Percentiles rank a stretch among this genome's conserved stretches.
Conservation (phyloP, 257 asterid species). For the Rubia yunnanensis region DNA sequence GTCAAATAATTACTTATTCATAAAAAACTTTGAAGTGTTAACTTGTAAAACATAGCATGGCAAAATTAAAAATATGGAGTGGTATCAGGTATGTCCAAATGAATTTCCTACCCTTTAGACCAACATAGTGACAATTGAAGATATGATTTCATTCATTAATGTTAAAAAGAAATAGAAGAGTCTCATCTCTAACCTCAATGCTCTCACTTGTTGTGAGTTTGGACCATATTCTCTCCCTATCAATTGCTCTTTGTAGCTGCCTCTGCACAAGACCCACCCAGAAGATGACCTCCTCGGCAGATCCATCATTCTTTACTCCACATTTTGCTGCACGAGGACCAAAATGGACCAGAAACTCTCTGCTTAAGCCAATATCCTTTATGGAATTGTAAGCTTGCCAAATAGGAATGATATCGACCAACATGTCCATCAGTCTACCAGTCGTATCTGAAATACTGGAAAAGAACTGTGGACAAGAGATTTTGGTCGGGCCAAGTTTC, state of each 20-base stretch:
- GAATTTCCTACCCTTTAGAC: not conserved
- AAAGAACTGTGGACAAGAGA: conserved; percentile 75
- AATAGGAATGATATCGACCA: conserved; percentile 68
- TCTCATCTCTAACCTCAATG: conserved; percentile 60
- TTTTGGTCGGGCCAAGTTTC: conserved; percentile 89
- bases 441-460: conserved; percentile 58
- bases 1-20: not conserved
- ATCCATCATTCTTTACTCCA: conserved; percentile 48
- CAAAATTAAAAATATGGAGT: not conserved
- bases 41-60: not conserved
- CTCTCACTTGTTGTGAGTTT: conserved; percentile 91
- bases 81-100: not conserved
- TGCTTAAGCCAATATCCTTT: conserved; percentile 66
- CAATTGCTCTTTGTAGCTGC: conserved; percentile 79
- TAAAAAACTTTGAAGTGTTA: not conserved
- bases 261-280: conserved; percentile 90
- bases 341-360: conserved; percentile 92
- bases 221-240: conserved; percentile 97
- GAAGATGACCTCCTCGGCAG: conserved; percentile 69
- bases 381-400: conserved; percentile 58
- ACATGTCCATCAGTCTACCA: conserved; percentile 92
- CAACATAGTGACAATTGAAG: not conserved
- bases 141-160: not conserved
- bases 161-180: not conserved
- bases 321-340: conserved; percentile 86